A percentile compares a stretch with the other conserved stretches of the same genome.
Conservation (phyloP, 495 filamentous ascomycete genomes). For the Trichoderma orchidacearum region DNA sequence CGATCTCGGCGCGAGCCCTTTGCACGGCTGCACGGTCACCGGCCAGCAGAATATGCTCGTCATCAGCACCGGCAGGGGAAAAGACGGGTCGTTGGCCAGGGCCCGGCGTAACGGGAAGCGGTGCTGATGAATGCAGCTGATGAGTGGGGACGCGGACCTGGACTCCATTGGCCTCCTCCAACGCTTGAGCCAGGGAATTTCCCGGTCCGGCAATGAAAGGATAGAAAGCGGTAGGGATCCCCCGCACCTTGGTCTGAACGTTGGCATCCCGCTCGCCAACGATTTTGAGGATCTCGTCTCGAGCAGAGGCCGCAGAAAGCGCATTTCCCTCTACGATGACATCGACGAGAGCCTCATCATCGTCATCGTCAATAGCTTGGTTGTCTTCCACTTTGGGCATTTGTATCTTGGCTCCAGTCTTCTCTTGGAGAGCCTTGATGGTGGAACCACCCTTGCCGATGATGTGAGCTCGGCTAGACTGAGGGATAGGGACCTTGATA, state of each 20-base stretch:
- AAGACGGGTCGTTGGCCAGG: constrained; percentile 55
- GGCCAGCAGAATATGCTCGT: constrained; percentile 65
- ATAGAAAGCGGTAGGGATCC: constrained; percentile 83
- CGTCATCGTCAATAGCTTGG: constrained; percentile 51
- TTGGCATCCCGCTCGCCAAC: constrained; percentile 73
- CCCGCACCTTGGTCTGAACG: constrained; percentile 60
- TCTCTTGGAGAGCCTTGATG: constrained; percentile 73
- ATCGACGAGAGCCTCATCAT: constrained; percentile 71
- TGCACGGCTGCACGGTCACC: constrained; percentile 79
- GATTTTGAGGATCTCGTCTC: constrained; percentile 68
- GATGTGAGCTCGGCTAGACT: constrained; percentile 68
- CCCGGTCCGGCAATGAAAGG: constrained; percentile 86
- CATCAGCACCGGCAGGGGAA: constrained; percentile 37
- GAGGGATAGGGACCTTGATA: constrained; percentile 63
- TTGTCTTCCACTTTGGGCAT: constrained; percentile 63
- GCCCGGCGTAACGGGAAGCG: constrained; percentile 51
- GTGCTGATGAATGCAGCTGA: constrained; percentile 55
- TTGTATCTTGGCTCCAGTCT: constrained; percentile 75
- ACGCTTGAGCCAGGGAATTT: constrained; percentile 46
- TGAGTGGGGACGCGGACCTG: constrained; percentile 70
- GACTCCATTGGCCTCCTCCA: constrained; percentile 51
- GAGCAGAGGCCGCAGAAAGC: constrained; percentile 66
- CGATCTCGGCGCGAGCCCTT: constrained; percentile 64
- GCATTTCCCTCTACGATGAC: constrained; percentile 84
- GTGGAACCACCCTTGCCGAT: constrained; percentile 86